Conservation (phyloP, 2,329 filamentous ascomycete genomes). For the Paracoccidioides lutzii region DNA sequence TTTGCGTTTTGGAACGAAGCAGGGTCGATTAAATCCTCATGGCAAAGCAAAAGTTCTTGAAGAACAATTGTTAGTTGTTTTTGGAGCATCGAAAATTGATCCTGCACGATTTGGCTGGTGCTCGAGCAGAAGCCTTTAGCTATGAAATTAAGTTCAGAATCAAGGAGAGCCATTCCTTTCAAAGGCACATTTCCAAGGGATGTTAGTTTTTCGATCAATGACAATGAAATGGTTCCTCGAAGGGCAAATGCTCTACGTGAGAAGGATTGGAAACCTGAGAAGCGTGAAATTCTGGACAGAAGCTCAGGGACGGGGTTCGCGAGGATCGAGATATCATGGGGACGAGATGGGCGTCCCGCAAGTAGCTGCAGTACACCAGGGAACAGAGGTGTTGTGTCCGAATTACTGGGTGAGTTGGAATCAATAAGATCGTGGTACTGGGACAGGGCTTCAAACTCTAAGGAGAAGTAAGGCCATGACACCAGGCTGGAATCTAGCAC, state of each 20-base stretch:
- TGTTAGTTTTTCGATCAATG: slow-evolving; percentile 45
- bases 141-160: slow-evolving; percentile 51
- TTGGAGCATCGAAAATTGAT: slow-evolving; percentile 40
- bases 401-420: slow-evolving; percentile 5
- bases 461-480: slow-evolving; percentile 31
- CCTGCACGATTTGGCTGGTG: slow-evolving; percentile 37
- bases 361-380: slow-evolving; percentile 24
- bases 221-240: slow-evolving; percentile 36
- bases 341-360: slow-evolving; percentile 25
- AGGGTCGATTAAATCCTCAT: slow-evolving; percentile 23
- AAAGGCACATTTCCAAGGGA: slow-evolving; percentile 43
- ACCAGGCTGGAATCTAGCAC: slow-evolving; percentile 19
- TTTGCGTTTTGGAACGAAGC: slow-evolving; percentile 17
- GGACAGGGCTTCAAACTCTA: slow-evolving; percentile 36
- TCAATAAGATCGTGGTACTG: slow-evolving; percentile 32
- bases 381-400: slow-evolving; percentile 12
- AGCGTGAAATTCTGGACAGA: slow-evolving; percentile 25
- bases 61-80: slow-evolving; percentile 31
- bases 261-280: slow-evolving; percentile 21
- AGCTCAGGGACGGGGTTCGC: slow-evolving; percentile 23
- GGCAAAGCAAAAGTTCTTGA: slow-evolving; percentile 23
- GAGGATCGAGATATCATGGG: slow-evolving; percentile 22
- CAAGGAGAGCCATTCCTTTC: slow-evolving; percentile 49
- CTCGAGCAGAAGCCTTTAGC: slow-evolving; percentile 43
- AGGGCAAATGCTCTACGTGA: slow-evolving; percentile 32